Evolutionary conservation across 2,329 filamentous ascomycete genomes (phyloP).

Genomic region (Madurella mycetomatis): DNA sequence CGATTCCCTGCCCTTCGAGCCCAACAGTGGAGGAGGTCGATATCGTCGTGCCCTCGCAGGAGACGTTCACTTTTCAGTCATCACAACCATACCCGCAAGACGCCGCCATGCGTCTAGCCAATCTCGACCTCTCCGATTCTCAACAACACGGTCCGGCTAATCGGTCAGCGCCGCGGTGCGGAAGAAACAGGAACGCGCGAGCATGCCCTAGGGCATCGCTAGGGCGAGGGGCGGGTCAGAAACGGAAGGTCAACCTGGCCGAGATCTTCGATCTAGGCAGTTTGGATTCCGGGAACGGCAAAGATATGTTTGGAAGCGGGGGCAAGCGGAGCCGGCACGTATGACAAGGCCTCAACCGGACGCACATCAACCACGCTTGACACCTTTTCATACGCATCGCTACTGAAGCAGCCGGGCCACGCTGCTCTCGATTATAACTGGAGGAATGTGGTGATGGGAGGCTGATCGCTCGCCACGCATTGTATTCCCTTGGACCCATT

Average conservation of each 20-base stretch:
- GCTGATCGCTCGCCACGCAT: slow-evolving; percentile 1
- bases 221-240: slow-evolving; percentile 63
- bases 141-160: slow-evolving; percentile 37
- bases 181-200: slow-evolving; percentile 24
- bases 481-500: slow-evolving; percentile 16
- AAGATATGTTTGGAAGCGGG: slow-evolving; percentile 51
- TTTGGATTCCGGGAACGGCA: slow-evolving; percentile 50
- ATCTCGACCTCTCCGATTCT: slow-evolving; percentile 55
- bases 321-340: slow-evolving; percentile 49
- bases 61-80: slow-evolving; percentile 67
- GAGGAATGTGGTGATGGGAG: background rate
- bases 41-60: slow-evolving; percentile 51
- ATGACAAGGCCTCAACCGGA: slow-evolving; percentile 24
- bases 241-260: slow-evolving; percentile 67
- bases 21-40: slow-evolving; percentile 28
- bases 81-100: slow-evolving; percentile 55
- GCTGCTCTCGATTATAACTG: background rate
- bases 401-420: background rate
- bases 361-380: background rate
- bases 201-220: slow-evolving; percentile 33
- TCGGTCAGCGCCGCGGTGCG: slow-evolving; percentile 26
- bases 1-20: slow-evolving; percentile 22
- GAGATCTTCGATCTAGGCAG: slow-evolving; percentile 72
- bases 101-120: slow-evolving; percentile 57
- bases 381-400: slow-evolving; percentile 1